A percentile compares a stretch with the other conserved stretches of the same genome.
phyloP scores from a whole-genome alignment of 805 yeast species.

The Zygoascus tannicola region DNA sequence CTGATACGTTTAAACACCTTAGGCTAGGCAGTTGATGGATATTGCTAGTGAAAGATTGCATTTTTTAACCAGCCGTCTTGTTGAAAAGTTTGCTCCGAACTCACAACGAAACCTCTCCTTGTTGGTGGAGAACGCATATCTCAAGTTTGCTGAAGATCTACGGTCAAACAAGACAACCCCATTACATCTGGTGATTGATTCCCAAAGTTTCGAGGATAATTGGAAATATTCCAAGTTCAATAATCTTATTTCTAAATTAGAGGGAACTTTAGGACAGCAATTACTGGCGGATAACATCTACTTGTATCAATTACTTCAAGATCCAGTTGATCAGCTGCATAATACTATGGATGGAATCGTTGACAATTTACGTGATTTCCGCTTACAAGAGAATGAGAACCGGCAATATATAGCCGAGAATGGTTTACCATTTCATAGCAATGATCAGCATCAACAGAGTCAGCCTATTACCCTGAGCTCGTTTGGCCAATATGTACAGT shows the following conservation, averaged over 20 bases:
- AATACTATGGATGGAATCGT: neutral
- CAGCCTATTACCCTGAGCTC: neutral
- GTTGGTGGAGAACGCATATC: neutral
- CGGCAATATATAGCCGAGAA: neutral
- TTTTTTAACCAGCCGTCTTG: neutral
- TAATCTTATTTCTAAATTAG: neutral
- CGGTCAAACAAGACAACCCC: neutral
- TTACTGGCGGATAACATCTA: neutral
- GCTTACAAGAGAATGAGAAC: neutral
- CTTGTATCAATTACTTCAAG: neutral
- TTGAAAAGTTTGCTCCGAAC: neutral
- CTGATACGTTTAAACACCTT: no score
- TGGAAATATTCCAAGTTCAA: neutral
- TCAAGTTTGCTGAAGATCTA: neutral
- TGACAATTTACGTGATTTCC: neutral
- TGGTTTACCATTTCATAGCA: neutral
- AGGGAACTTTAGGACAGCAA: neutral
- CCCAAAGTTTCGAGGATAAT: neutral
- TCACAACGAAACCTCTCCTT: neutral
- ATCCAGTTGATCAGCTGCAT: neutral
- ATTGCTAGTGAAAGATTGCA: neutral
- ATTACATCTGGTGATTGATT: neutral
- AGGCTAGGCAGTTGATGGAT: no score
- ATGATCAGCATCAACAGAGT: neutral
- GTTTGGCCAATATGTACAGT: conserved; percentile 7